A percentile compares a stretch with the other conserved stretches of the same genome.
These are phyloP conservation scores for Stylosanthes scabra DNA, from an alignment of 331 rosid genomes.

Conservation along the genomic window DNA sequence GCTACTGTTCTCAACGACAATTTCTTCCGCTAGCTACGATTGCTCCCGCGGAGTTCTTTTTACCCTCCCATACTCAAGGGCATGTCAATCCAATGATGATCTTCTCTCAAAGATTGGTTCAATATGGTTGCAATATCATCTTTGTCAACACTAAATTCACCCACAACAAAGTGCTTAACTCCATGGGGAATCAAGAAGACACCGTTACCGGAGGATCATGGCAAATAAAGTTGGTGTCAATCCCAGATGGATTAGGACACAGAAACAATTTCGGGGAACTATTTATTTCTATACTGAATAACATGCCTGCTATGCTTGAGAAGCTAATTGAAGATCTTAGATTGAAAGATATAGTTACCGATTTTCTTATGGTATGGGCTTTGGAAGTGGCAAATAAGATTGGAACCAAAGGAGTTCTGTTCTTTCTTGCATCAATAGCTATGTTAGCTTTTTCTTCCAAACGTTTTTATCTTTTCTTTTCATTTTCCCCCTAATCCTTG, in stretches of 20 bases:
- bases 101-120: too few relatives aligned
- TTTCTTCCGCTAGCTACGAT: constrained; percentile 49
- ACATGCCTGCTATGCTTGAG: constrained; percentile 38
- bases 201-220: background rate
- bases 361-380: constrained; percentile 22
- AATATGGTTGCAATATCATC: too few relatives aligned
- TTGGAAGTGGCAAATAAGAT: background rate
- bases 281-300: background rate
- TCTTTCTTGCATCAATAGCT: constrained; percentile 34
- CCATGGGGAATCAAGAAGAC: background rate
- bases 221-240: constrained; percentile 35
- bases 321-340: constrained; percentile 34
- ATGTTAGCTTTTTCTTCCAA: background rate
- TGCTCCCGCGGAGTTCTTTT: too few relatives aligned
- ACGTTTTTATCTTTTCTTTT: too few relatives aligned
- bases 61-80: too few relatives aligned
- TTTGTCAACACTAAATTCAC: too few relatives aligned
- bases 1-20: constrained; percentile 62
- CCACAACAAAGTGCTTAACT: background rate
- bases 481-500: too few relatives aligned
- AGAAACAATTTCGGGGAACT: constrained; percentile 8
- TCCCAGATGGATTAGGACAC: constrained; percentile 45
- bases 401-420: constrained; percentile 25
- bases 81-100: too few relatives aligned
- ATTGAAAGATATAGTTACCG: constrained; percentile 27